phyloP scores from a whole-genome alignment of 176 grass and related monocot genomes.

The Oropetium thomaeum region DNA sequence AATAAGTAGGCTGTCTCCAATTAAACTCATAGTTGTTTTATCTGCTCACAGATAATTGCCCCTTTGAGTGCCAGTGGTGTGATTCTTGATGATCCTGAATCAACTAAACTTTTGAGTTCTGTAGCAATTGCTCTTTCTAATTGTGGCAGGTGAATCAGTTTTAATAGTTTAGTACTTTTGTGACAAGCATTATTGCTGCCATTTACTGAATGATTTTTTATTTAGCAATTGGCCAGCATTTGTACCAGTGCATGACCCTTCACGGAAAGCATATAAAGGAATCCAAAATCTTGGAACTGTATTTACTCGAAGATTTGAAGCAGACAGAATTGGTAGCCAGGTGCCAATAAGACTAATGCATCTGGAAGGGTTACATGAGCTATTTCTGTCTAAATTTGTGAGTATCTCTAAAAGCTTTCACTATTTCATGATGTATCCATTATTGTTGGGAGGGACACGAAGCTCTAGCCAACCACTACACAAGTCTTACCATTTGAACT shows the following conservation, averaged over 20 bases:
- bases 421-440: neutral
- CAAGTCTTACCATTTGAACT: constrained; percentile 18
- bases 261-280: constrained; percentile 86
- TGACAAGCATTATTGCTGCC: neutral
- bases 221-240: constrained; percentile 95
- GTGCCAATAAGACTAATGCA: constrained; percentile 92
- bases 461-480: neutral
- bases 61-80: constrained; percentile 90
- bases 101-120: constrained; percentile 97
- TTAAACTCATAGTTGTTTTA: constrained; percentile 31
- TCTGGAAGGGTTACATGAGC: constrained; percentile 94
- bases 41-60: constrained; percentile 64
- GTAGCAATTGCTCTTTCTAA: constrained; percentile 90
- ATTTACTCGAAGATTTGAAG: constrained; percentile 98
- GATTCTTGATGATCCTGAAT: constrained; percentile 92
- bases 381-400: constrained; percentile 98
- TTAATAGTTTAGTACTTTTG: constrained; percentile 5
- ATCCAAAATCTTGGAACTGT: constrained; percentile 93
- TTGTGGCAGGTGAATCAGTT: constrained; percentile 78
- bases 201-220: constrained; percentile 32
- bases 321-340: constrained; percentile 91
- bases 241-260: constrained; percentile 96
- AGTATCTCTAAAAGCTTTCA: constrained; percentile 34
- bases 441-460: neutral
- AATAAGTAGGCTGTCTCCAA: neutral